A percentile compares a stretch with the other conserved stretches of the same genome.
Evolutionary conservation across 2,329 filamentous ascomycete species (phyloP).

Genomic region (Dichotomopilus funicola): DNA sequence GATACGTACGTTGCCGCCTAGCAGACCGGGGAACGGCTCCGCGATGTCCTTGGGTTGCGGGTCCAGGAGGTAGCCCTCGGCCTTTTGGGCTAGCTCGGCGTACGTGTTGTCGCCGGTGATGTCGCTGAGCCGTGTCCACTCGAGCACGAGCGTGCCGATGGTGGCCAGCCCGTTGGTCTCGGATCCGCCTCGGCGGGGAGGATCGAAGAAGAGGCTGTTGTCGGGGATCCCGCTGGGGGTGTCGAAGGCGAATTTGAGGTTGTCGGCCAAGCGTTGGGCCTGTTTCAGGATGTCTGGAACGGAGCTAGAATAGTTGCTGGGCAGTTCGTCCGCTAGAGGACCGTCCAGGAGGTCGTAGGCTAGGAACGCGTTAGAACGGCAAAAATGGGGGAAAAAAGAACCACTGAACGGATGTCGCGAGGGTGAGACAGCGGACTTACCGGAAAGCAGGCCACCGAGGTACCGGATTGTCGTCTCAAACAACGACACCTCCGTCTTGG

Average conservation of each 20-base stretch:
- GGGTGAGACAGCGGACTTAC: slow-evolving; percentile 30
- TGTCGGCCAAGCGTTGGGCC: slow-evolving; percentile 61
- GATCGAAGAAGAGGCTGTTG: slow-evolving; percentile 58
- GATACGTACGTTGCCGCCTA: slow-evolving; percentile 62
- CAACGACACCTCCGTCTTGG: slow-evolving; percentile 58
- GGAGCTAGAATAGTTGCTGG: slow-evolving; percentile 31
- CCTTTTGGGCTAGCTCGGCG: slow-evolving; percentile 57
- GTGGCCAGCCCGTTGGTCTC: slow-evolving; percentile 66
- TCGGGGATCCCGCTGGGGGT: slow-evolving; percentile 69
- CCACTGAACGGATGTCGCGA: neutral
- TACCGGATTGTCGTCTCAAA: slow-evolving; percentile 93
- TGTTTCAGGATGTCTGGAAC: slow-evolving; percentile 60
- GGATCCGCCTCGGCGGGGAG: slow-evolving; percentile 42
- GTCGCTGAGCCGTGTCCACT: slow-evolving; percentile 78
- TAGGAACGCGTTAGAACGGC: slow-evolving; percentile 21
- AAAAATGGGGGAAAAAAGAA: neutral
- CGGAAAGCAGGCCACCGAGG: slow-evolving; percentile 71
- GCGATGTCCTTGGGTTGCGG: slow-evolving; percentile 51
- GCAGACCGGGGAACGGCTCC: slow-evolving; percentile 70
- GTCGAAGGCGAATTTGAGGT: slow-evolving; percentile 70
- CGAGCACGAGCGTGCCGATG: slow-evolving; percentile 70
- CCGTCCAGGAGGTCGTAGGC: slow-evolving; percentile 67
- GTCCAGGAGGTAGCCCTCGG: slow-evolving; percentile 61
- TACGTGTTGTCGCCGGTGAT: slow-evolving; percentile 63
- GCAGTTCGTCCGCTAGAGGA: slow-evolving; percentile 50